phyloP scores from a whole-genome alignment of 2,329 filamentous ascomycete genomes.

The Alternaria sp. region DNA sequence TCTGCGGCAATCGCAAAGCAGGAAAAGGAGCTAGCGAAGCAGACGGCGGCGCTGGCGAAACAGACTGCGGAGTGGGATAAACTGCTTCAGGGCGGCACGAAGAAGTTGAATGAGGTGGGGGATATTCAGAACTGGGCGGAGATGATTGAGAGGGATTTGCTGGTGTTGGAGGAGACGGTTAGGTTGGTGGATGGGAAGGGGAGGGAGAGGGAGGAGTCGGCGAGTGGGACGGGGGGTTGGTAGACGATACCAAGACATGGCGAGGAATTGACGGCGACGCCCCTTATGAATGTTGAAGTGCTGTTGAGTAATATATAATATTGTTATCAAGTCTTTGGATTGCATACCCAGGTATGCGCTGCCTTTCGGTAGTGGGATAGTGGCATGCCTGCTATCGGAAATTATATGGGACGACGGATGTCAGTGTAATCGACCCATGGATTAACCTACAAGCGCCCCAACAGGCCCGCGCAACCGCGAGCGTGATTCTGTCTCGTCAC shows the following conservation, averaged over 20 bases:
- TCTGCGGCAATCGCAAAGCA: slow-evolving; percentile 69
- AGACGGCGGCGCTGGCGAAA: slow-evolving; percentile 65
- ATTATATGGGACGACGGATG: neutral
- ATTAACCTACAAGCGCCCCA: rapidly evolving
- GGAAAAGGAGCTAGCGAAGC: slow-evolving; percentile 68
- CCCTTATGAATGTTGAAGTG: no score
- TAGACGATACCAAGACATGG: neutral
- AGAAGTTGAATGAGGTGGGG: slow-evolving; percentile 76
- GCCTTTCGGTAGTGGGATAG: neutral
- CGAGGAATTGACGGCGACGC: no score
- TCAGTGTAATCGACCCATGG: neutral
- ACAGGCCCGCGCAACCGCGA: neutral
- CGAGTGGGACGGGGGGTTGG: slow-evolving; percentile 40
- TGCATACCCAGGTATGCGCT: neutral
- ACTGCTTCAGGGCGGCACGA: slow-evolving; percentile 67
- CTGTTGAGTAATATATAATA: neutral
- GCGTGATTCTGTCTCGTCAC: neutral
- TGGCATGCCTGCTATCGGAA: neutral
- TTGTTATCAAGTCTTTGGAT: neutral
- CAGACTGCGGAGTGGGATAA: slow-evolving; percentile 71
- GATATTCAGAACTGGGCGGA: slow-evolving; percentile 89
- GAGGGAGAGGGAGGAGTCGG: slow-evolving; percentile 26
- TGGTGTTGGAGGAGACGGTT: slow-evolving; percentile 51
- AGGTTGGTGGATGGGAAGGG: slow-evolving; percentile 42
- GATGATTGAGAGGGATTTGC: slow-evolving; percentile 64